Evolutionary conservation across 1,284 basidiomycete species (phyloP).

Genomic region (Sporisorium reilianum): DNA sequence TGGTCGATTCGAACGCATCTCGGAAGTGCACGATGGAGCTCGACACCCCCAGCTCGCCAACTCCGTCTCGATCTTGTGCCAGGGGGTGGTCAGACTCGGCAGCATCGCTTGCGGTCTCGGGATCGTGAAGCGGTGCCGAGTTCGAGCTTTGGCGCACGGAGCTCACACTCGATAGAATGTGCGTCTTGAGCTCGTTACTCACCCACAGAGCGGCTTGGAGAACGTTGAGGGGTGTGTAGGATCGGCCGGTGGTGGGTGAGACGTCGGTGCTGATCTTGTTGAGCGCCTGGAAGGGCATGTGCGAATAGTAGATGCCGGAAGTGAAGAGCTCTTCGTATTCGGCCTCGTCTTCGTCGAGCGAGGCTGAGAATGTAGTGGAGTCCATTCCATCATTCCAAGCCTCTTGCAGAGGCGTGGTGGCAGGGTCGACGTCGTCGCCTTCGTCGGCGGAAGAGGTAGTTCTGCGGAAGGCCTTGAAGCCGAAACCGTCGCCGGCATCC

Average conservation of each 20-base stretch:
- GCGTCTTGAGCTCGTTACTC: conserved; percentile 55
- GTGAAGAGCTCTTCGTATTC: conserved; percentile 76
- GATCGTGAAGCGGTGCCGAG: conserved; percentile 15
- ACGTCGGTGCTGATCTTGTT: conserved; percentile 48
- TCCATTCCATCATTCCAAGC: conserved; percentile 41
- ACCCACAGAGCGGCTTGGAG: conserved; percentile 62
- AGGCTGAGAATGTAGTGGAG: conserved; percentile 27
- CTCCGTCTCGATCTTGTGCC: conserved; percentile 23
- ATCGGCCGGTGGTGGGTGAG: conserved; percentile 37
- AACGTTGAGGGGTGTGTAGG: conserved; percentile 50
- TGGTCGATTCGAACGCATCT: conserved; percentile 31
- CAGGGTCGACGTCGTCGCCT: conserved; percentile 33
- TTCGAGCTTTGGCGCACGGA: conserved; percentile 4
- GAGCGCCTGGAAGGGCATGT: conserved; percentile 75
- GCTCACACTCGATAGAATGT: conserved; percentile 33
- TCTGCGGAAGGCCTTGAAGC: conserved; percentile 44
- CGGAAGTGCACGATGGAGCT: conserved; percentile 51
- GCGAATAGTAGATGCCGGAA: conserved; percentile 85
- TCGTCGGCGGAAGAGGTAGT: conserved; percentile 15
- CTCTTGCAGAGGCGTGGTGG: conserved; percentile 37
- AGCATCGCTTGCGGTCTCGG: conserved; percentile 16
- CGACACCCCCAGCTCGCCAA: conserved; percentile 52
- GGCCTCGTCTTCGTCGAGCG: conserved; percentile 55
- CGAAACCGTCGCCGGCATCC: conserved; percentile 40
- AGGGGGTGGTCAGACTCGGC: conserved; percentile 10